Conservation (phyloP, 1,284 basidiomycete species). For the Bondarzewia mesenterica region DNA sequence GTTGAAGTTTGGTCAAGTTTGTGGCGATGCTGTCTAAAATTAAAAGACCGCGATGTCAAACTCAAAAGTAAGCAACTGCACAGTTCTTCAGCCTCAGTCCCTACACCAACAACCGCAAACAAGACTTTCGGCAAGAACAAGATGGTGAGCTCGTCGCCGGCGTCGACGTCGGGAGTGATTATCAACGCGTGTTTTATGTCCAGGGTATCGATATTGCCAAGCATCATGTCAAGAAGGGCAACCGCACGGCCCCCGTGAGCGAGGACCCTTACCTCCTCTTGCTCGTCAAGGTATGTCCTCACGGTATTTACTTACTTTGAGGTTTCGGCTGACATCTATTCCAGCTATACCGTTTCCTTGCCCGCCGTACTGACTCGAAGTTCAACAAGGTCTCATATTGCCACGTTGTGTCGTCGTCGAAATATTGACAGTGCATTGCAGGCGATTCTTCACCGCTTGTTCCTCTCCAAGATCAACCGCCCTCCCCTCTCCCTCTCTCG, state of each 20-base stretch:
- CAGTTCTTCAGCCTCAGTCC: constrained; percentile 42
- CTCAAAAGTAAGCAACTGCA: constrained; percentile 33
- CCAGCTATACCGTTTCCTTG: constrained; percentile 98
- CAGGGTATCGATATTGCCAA: constrained; percentile 96
- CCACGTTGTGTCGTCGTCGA: constrained; percentile 5
- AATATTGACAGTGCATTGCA: constrained; percentile 21
- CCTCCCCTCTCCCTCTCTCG: constrained; percentile 93
- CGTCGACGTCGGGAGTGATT: constrained; percentile 12
- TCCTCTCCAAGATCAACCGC: constrained; percentile 96
- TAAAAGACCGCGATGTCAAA: constrained; percentile 21
- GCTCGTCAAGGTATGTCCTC: constrained; percentile 84
- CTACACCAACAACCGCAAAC: constrained; percentile 8
- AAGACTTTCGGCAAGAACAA: constrained; percentile 43
- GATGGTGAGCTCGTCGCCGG: constrained; percentile 63
- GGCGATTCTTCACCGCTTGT: constrained; percentile 93
- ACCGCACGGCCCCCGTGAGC: constrained; percentile 92
- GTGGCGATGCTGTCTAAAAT: constrained; percentile 11
- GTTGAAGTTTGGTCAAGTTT: constrained; percentile 23
- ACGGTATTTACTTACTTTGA: not conserved
- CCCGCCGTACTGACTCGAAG: constrained; percentile 89
- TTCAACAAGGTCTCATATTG: constrained; percentile 85
- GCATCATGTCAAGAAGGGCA: constrained; percentile 99
- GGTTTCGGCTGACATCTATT: constrained; percentile 4
- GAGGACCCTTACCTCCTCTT: constrained; percentile 99
- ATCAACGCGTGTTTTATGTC: constrained; percentile 10